Percentiles rank a stretch among this genome's conserved stretches.
Conservation (phyloP, 1,284 basidiomycete genomes). For the Athelia sp. region DNA sequence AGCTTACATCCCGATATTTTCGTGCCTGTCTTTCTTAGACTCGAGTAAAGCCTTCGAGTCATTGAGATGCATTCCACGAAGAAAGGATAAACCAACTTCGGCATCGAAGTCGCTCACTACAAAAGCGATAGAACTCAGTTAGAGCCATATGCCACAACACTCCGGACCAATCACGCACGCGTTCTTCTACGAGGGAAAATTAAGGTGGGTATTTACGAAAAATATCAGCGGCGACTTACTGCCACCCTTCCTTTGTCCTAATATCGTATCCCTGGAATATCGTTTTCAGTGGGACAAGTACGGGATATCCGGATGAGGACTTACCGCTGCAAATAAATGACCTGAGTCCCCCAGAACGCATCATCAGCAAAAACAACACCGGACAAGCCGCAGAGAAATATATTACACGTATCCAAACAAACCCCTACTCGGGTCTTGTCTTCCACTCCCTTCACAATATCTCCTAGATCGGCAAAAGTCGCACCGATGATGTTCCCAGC, state of each 20-base stretch:
- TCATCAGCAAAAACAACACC: background rate
- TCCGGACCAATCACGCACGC: conserved; percentile 1
- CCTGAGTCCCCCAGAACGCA: conserved; percentile 33
- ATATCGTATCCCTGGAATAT: conserved; percentile 72
- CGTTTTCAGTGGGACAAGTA: background rate
- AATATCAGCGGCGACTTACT: conserved; percentile 38
- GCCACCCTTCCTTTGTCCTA: conserved; percentile 59
- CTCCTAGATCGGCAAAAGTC: conserved; percentile 61
- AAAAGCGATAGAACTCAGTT: background rate
- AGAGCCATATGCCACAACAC: too few species aligned
- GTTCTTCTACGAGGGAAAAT: conserved; percentile 5
- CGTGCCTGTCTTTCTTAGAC: conserved; percentile 74
- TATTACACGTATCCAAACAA: conserved; percentile 79
- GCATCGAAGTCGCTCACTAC: conserved; percentile 60
- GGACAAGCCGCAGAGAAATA: conserved; percentile 1
- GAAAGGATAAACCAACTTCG: conserved; percentile 66
- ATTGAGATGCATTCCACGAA: conserved; percentile 82
- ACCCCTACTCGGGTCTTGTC: conserved; percentile 77
- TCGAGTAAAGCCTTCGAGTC: conserved; percentile 68
- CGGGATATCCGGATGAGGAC: conserved; percentile 14
- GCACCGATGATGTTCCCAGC: conserved; percentile 78
- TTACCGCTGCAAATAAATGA: conserved; percentile 77
- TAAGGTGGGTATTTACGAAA: conserved; percentile 9
- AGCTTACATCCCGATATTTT: conserved; percentile 77
- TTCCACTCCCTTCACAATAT: conserved; percentile 68